Evolutionary conservation across 495 filamentous ascomycete genomes (phyloP), one percentile per base, ranked within the genome.

Genomic region (Hypomontagnella submonticulosa): DNA sequence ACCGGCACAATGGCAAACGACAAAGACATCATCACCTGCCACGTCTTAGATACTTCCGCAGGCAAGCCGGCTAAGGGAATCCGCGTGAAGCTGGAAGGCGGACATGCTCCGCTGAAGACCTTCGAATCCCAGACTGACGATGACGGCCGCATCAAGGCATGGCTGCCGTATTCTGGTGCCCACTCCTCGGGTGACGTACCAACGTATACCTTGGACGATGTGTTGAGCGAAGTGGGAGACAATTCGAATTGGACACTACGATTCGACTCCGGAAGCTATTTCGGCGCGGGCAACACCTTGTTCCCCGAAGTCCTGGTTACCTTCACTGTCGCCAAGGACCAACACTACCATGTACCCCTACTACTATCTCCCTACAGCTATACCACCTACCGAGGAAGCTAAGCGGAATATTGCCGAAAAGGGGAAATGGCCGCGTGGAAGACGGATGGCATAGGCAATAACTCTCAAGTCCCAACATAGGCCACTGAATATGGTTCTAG

Each of bases 291-390:
- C 0, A 85, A 87, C 55, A 92, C 92, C 3, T 97, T 99, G 74
- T 97, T 92, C 75, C 92, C 92, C 19, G 90, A 93, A 78, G 92
- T 97, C n/a, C 87, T 89, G 75, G 85, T 99, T 38, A 86, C 86
- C 52, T 97, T 99, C 75, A 85, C 84, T 42, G 92, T 94, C 2
- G 83, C 85, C 62, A 81, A 83, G 47, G 87, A 80, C 10, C 84
- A 90, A 79, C 90, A 96, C 78, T 97, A 93, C 70, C 95, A 99
- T 85, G 90, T 99, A 3, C 95, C 95, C 20, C 79, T 99, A 73
- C 68, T 99, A 74, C 73, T 99, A 78, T 87, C 91, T 54, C 93
- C 93, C 41, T 97, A 88, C 81, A 92, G 89, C 71, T 99, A 96
- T 79, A 91, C 91, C 48, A 97, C 95, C 4, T 99, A 99, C 77